A percentile compares a stretch with the other conserved stretches of the same genome.
Conservation (phyloP, 768 basidiomycete species). For the Cystofilobasidium bisporidii region DNA sequence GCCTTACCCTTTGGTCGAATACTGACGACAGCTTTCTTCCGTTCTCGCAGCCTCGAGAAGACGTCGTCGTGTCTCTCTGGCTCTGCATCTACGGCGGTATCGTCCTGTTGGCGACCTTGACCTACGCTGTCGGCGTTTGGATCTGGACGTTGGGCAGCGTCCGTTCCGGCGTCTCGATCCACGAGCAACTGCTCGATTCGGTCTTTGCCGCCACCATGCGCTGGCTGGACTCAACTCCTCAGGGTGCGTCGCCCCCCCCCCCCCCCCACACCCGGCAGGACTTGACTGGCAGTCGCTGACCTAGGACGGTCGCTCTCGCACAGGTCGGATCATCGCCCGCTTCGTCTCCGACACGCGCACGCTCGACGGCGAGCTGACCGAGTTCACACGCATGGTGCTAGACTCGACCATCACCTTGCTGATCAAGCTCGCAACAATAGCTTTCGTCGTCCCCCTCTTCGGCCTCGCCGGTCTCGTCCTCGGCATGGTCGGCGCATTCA, state of each 20-base stretch:
- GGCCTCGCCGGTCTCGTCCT: slow-evolving; percentile 46
- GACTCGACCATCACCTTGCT: slow-evolving; percentile 41
- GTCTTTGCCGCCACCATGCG: slow-evolving; percentile 35
- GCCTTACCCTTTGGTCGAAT: no score
- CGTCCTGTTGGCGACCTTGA: slow-evolving; percentile 29
- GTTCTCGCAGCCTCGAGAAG: not conserved
- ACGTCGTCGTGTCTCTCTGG: not conserved
- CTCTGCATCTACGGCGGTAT: slow-evolving; percentile 4
- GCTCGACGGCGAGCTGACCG: slow-evolving; percentile 27
- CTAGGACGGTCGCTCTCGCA: no score
- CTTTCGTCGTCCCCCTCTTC: slow-evolving; percentile 47
- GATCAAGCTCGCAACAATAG: slow-evolving; percentile 45
- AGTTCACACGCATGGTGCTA: slow-evolving; percentile 24
- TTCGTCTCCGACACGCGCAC: slow-evolving; percentile 44
- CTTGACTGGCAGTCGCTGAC: no score
- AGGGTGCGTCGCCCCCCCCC: not conserved
- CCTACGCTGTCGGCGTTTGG: slow-evolving; percentile 10
- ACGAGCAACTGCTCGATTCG: slow-evolving; percentile 18
- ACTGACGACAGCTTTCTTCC: no score
- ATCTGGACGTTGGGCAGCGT: slow-evolving; percentile 24
- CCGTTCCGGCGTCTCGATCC: slow-evolving; percentile 22
- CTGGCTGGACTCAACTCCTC: slow-evolving; percentile 43
- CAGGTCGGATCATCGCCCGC: slow-evolving; percentile 53
- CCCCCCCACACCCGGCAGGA: no score
- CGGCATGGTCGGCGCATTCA: slow-evolving; percentile 29